A percentile compares a stretch with the other conserved stretches of the same genome.
Conservation (phyloP, 2,329 filamentous ascomycete genomes). For the Talaromyces islandicus region DNA sequence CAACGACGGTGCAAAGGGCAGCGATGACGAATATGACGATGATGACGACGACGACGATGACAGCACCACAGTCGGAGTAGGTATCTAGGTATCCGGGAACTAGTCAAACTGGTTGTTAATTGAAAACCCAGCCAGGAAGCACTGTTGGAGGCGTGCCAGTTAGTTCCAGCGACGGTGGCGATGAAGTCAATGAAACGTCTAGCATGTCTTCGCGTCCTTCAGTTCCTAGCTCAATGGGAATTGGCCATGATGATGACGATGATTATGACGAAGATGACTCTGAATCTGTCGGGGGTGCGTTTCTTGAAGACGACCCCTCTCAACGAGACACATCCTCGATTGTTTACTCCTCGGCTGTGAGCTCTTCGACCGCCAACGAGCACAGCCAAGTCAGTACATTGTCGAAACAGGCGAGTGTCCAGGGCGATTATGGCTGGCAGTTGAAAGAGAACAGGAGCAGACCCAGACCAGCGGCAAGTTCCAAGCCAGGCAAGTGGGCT, state of each 20-base stretch:
- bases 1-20: constrained; percentile 9
- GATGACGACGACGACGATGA: background rate
- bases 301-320: background rate
- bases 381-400: background rate
- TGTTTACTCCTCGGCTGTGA: background rate
- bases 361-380: background rate
- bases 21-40: background rate
- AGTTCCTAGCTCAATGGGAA: background rate
- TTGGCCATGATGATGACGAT: constrained; percentile 9
- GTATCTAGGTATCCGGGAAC: background rate
- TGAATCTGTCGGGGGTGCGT: constrained; percentile 14
- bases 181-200: background rate
- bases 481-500: constrained; percentile 1
- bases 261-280: constrained; percentile 11
- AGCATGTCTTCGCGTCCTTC: background rate
- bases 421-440: background rate
- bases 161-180: background rate
- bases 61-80: background rate
- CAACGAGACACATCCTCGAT: background rate
- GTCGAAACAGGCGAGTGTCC: background rate
- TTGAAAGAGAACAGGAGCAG: background rate
- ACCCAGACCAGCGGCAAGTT: background rate
- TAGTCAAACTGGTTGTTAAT: background rate
- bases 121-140: background rate
- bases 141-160: background rate